Base-by-base conservation (phyloP, 2,329 filamentous ascomycete genomes). In the Diatrype stigma region DNA sequence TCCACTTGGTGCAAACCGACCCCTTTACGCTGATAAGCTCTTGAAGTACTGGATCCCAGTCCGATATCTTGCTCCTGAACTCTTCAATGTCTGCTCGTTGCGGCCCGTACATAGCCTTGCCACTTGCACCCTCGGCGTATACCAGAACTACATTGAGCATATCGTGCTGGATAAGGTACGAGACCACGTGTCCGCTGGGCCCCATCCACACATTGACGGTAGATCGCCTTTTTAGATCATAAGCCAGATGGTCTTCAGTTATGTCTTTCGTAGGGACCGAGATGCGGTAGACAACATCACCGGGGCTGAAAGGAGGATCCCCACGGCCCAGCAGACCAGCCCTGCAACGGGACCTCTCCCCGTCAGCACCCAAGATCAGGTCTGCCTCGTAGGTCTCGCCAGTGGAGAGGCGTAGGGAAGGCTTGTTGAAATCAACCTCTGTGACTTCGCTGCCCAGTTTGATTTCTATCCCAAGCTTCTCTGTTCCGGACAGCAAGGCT, bases 151-250 rank as follows among this genome's bases (percentile, higher is more conserved):
- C 30, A 38, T 50, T 47, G 28, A 50, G 45, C 38, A 19, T 48
- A 17, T 50, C 51, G 47, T 45, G 17, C 16, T 38, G 19, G 3
- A 53, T 26, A 16, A 40, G 45, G 16, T 53, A 53, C 8, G 47
- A 45, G n/a, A 53, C 47, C 5, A 22, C 19, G 40, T 53, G 51
- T 12, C 19, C 51, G n/a, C 45, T 37, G 2, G 47, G 16, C n/a
- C 47, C 51, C 51, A 50, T 50, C 51, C 47, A 50, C 3, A 50
- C 7, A 21, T 53, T 50, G 6, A 50, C 51, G 21, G 17, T 42
- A 17, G 19, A 26, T 14, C 32, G 23, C 7, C 34, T 11, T 22
- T 28, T 46, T 14, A 50, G 19, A 2, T 50, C 48, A 7, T 49
- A n/a, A 6, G 34, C 34, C 14, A 37, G 14, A 37, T 37, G 34